phyloP scores from a whole-genome alignment of 2,329 filamentous ascomycete species.

The Chaetomiaceae sp. region DNA sequence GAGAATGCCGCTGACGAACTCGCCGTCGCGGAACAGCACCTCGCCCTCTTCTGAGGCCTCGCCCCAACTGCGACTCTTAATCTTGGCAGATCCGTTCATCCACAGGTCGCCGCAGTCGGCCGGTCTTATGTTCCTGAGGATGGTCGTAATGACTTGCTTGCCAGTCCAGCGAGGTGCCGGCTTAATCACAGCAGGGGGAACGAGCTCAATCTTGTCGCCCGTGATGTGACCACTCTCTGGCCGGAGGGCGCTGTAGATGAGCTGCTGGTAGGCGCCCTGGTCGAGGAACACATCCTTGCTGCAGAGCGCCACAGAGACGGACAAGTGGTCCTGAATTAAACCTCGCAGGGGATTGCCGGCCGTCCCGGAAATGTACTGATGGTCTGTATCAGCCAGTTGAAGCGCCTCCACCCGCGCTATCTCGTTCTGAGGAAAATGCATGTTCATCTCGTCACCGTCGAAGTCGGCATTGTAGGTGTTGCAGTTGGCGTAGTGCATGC shows the following conservation, averaged over 20 bases:
- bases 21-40: conserved; percentile 79
- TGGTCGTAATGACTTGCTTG: conserved; percentile 90
- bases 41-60: conserved; percentile 59
- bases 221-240: conserved; percentile 87
- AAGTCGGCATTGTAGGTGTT: conserved; percentile 99
- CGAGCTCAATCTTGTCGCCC: conserved; percentile 71
- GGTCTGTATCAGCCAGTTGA: conserved; percentile 90
- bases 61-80: conserved; percentile 75
- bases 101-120: conserved; percentile 68
- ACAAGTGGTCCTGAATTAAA: conserved; percentile 97
- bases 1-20: conserved; percentile 82
- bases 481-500: conserved; percentile 99
- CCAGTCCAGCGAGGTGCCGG: conserved; percentile 84
- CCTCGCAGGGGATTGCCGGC: conserved; percentile 89
- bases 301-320: conserved; percentile 84
- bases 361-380: conserved; percentile 92
- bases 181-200: conserved; percentile 76
- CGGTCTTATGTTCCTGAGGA: conserved; percentile 87
- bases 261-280: conserved; percentile 80
- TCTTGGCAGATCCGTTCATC: conserved; percentile 71
- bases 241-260: conserved; percentile 84
- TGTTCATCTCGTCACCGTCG: conserved; percentile 99
- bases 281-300: conserved; percentile 89
- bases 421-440: conserved; percentile 99
- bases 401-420: conserved; percentile 87